Evolutionary conservation across 305 asterid species (phyloP).

Genomic region (Fraxinus latifolia): DNA sequence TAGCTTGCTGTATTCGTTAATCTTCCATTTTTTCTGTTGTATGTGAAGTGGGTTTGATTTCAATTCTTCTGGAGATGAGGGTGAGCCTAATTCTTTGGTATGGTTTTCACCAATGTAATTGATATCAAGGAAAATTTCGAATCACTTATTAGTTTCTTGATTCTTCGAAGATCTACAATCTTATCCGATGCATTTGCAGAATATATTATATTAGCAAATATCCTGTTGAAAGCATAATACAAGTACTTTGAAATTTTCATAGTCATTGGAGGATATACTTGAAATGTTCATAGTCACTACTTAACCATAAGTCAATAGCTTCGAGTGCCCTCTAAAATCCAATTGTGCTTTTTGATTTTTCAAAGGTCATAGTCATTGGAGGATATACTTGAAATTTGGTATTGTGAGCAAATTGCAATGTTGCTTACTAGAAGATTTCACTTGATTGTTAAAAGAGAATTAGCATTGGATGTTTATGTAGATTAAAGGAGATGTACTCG

Average conservation of each 20-base stretch:
- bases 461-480: background rate
- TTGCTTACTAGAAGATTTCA: background rate
- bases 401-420: background rate
- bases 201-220: background rate
- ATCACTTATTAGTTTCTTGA: background rate
- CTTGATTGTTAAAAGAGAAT: background rate
- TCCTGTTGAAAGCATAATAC: background rate
- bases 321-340: background rate
- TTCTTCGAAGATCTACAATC: background rate
- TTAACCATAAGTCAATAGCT: background rate
- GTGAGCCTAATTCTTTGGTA: conserved; percentile 3
- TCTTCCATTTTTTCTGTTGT: conserved; percentile 16
- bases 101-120: background rate
- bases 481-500: background rate
- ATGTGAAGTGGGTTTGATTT: conserved; percentile 17
- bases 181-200: background rate
- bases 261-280: background rate
- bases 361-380: background rate
- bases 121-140: background rate
- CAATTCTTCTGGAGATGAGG: background rate
- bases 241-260: background rate
- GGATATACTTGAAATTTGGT: background rate
- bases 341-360: background rate
- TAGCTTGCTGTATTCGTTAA: conserved; percentile 11
- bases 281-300: background rate